Percentiles rank a stretch among this genome's conserved stretches.
phyloP scores from a whole-genome alignment of 371 early-diverging fungal genomes.

The Batkoa obscura region DNA sequence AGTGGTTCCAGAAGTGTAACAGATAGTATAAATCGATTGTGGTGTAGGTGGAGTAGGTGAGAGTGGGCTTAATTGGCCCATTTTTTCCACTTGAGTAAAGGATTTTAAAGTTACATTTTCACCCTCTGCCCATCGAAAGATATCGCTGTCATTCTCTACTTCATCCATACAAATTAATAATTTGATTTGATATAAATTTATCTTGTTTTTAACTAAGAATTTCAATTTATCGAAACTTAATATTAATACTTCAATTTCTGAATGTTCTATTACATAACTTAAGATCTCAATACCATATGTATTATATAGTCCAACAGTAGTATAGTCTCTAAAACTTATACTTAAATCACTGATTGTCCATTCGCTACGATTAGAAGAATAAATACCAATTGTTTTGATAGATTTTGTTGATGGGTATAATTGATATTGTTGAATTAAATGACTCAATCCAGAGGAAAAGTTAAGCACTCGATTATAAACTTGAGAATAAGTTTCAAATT shows the following conservation, averaged over 20 bases:
- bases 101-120: conserved; percentile 25
- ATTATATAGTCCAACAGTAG: conserved; percentile 73
- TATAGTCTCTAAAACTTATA: conserved; percentile 18
- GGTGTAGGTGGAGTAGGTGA: conserved; percentile 24
- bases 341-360: conserved; percentile 63
- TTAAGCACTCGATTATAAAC: background rate
- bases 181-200: conserved; percentile 35
- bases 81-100: conserved; percentile 38
- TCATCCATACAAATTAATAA: conserved; percentile 59
- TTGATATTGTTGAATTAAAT: background rate
- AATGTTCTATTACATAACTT: conserved; percentile 49
- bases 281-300: conserved; percentile 61
- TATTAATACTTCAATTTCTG: conserved; percentile 43
- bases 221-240: conserved; percentile 57
- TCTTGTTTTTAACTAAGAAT: conserved; percentile 34
- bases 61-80: conserved; percentile 15
- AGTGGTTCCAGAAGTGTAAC: conserved; percentile 92
- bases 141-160: conserved; percentile 21
- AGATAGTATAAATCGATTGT: conserved; percentile 73
- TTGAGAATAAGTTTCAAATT: background rate
- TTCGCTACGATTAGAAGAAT: conserved; percentile 74
- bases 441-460: background rate
- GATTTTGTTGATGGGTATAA: background rate
- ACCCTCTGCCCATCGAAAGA: conserved; percentile 25
- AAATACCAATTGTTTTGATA: conserved; percentile 28